phyloP scores from a whole-genome alignment of 768 basidiomycete genomes.

The Mycena alexandri region DNA sequence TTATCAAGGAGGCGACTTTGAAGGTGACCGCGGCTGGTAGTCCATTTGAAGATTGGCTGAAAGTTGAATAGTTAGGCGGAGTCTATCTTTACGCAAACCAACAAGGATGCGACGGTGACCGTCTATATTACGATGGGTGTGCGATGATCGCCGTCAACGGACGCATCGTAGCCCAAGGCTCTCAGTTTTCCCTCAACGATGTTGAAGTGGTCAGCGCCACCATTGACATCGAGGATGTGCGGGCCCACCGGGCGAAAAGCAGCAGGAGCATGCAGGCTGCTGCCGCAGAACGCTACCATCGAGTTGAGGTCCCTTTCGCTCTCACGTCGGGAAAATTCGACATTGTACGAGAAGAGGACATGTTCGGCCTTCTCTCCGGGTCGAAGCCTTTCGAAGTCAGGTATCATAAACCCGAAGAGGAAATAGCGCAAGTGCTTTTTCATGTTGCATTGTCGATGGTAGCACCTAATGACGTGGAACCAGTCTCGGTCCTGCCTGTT shows the following conservation, averaged over 20 bases:
- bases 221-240: constrained; percentile 96
- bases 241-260: constrained; percentile 86
- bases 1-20: constrained; percentile 96
- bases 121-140: constrained; percentile 98
- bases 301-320: constrained; percentile 86
- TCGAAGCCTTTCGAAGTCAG: constrained; percentile 61
- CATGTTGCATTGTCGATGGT: background rate
- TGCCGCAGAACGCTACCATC: constrained; percentile 76
- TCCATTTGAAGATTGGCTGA: constrained; percentile 14
- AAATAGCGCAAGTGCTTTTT: constrained; percentile 85
- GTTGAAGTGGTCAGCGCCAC: constrained; percentile 98
- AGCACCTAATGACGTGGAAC: background rate
- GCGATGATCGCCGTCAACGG: constrained; percentile 98
- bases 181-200: constrained; percentile 95
- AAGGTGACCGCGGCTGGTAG: constrained; percentile 67
- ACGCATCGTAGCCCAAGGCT: constrained; percentile 91
- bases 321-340: constrained; percentile 83
- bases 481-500: constrained; percentile 97
- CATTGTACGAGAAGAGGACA: constrained; percentile 67
- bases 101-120: constrained; percentile 98
- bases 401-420: constrained; percentile 94
- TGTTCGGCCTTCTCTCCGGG: constrained; percentile 52
- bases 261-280: constrained; percentile 94
- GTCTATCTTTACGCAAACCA: constrained; percentile 99
- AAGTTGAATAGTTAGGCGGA: constrained; percentile 80